phyloP scores from a whole-genome alignment of 306 rosid species.

The Adenanthera pavonina region DNA sequence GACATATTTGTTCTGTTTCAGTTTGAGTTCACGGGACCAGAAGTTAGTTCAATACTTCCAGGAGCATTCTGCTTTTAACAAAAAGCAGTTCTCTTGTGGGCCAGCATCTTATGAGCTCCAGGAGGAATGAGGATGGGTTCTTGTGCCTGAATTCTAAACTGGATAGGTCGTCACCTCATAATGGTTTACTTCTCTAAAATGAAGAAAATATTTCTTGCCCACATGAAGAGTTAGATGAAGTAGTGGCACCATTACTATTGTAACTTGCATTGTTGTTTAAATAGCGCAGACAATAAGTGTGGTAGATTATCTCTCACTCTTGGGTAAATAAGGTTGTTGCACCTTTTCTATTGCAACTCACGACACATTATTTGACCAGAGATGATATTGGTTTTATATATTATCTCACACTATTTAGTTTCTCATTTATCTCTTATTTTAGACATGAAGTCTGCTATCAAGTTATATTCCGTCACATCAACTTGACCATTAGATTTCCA shows the following conservation, averaged over 20 bases:
- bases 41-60: constrained; percentile 21
- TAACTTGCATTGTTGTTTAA: no score
- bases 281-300: no score
- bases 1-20: background rate
- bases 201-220: constrained; percentile 20
- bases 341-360: background rate
- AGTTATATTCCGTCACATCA: background rate
- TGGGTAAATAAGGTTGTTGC: no score
- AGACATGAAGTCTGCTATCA: background rate
- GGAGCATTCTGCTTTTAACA: constrained; percentile 57
- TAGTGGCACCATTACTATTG: no score
- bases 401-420: background rate
- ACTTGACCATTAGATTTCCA: background rate
- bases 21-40: background rate
- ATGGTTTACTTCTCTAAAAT: no score
- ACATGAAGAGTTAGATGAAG: constrained; percentile 40
- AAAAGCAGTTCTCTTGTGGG: background rate
- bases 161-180: no score
- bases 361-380: background rate
- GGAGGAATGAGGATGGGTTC: no score
- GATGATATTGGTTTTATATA: background rate
- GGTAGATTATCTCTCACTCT: background rate
- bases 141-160: no score
- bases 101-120: no score
- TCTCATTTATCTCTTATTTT: background rate